Percentiles rank a stretch among this genome's conserved stretches.
These are phyloP conservation scores for Tricholoma flavovirens DNA, from an alignment of 768 basidiomycete species.

Conservation along the genomic window DNA sequence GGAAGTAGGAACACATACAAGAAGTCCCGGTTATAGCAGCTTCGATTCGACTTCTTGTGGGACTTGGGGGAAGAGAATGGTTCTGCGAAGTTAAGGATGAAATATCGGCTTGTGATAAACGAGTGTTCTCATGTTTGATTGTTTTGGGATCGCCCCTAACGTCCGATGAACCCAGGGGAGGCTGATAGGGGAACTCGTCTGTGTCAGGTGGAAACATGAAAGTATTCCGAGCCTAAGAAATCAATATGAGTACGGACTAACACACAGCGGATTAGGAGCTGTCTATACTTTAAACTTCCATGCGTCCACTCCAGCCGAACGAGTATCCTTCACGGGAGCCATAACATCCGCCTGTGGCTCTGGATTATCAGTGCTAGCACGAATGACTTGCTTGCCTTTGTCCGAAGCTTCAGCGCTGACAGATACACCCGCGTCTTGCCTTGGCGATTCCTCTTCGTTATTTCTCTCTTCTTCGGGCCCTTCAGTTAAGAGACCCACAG, in stretches of 20 bases:
- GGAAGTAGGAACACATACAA: constrained; percentile 51
- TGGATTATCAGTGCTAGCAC: constrained; percentile 21
- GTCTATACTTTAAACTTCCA: constrained; percentile 75
- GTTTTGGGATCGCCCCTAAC: constrained; percentile 44
- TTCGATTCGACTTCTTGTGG: constrained; percentile 82
- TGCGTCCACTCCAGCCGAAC: constrained; percentile 67
- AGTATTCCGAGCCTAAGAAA: constrained; percentile 76
- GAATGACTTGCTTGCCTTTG: constrained; percentile 17
- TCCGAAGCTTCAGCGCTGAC: constrained; percentile 14
- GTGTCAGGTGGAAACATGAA: constrained; percentile 96
- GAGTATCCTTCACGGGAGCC: constrained; percentile 72
- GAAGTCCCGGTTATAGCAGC: constrained; percentile 92
- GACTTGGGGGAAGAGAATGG: constrained; percentile 71
- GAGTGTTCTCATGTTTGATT: constrained; percentile 78
- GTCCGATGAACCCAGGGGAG: constrained; percentile 7
- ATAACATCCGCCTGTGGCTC: constrained; percentile 56
- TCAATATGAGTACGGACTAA: neutral
- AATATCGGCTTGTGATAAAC: constrained; percentile 69
- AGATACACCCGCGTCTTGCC: constrained; percentile 19
- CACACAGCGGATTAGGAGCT: neutral
- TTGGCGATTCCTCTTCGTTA: constrained; percentile 19
- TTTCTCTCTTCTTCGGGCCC: constrained; percentile 20
- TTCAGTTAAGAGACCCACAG: constrained; percentile 49
- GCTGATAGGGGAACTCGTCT: constrained; percentile 63
- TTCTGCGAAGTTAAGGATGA: constrained; percentile 33